Percentiles rank a stretch among this genome's conserved stretches.
Evolutionary conservation across 148 eudicot species (phyloP).

Genomic region (Dysphania ambrosioides): DNA sequence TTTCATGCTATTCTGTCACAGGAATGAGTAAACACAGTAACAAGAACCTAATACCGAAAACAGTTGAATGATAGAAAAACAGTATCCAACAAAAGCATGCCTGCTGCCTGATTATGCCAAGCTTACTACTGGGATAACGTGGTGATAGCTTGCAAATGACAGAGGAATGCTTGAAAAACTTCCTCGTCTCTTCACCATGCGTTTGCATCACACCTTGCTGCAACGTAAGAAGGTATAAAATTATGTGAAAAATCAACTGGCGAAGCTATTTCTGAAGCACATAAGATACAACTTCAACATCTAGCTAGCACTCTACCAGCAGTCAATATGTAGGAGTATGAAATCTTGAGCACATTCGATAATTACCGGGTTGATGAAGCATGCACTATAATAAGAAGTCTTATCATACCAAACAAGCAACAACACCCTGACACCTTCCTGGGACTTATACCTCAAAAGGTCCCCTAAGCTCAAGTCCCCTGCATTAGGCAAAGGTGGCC

Average conservation of each 20-base stretch:
- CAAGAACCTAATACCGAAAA: background rate
- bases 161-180: conserved; percentile 87
- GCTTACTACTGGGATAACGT: conserved; percentile 95
- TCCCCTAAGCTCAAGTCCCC: conserved; percentile 75
- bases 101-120: conserved; percentile 99
- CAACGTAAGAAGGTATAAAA: conserved; percentile 8
- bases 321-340: too few relatives aligned
- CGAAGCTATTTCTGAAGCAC: background rate
- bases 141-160: conserved; percentile 83
- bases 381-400: conserved; percentile 81
- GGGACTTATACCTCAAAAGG: conserved; percentile 77
- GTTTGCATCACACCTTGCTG: conserved; percentile 95
- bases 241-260: background rate
- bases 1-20: too few relatives aligned
- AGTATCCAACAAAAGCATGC: conserved; percentile 51
- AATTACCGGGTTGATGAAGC: conserved; percentile 69
- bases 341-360: too few relatives aligned
- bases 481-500: conserved; percentile 42
- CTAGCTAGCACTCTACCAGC: too few relatives aligned
- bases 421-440: conserved; percentile 91
- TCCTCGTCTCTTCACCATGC: conserved; percentile 85
- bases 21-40: background rate
- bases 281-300: background rate
- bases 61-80: background rate
- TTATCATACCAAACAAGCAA: conserved; percentile 93